A percentile compares a stretch with the other conserved stretches of the same genome.
Conservation (phyloP, 371 early-diverging fungal species). For the Syncephalastrum racemosum region DNA sequence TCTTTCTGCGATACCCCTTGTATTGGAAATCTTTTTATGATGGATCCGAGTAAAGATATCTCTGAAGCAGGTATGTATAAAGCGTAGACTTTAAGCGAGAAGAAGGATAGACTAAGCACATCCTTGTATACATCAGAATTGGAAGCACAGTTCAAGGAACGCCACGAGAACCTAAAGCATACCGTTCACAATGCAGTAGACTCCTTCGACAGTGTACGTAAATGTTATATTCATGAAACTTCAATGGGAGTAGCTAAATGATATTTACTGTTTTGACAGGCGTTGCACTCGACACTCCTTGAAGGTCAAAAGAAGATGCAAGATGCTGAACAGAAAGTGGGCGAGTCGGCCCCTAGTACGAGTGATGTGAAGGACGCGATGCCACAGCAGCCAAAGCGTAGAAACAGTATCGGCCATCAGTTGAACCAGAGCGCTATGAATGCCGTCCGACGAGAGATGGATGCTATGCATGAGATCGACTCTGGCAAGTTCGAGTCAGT, state of each 20-base stretch:
- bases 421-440: conserved; percentile 21
- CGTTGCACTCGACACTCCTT: conserved; percentile 6
- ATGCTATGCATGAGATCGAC: conserved; percentile 15
- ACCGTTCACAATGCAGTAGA: conserved; percentile 5
- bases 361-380: neutral
- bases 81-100: neutral
- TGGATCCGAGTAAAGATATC: no score
- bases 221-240: neutral
- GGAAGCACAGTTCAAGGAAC: conserved; percentile 6
- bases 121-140: conserved; percentile 8
- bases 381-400: neutral
- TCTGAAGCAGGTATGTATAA: neutral
- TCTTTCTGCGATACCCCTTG: no score
- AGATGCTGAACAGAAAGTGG: neutral
- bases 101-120: neutral
- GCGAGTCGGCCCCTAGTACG: neutral
- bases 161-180: conserved; percentile 5
- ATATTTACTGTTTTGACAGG: conserved; percentile 2
- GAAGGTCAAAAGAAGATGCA: conserved; percentile 2
- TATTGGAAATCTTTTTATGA: no score
- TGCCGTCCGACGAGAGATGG: conserved; percentile 16
- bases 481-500: conserved; percentile 18
- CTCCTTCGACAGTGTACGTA: conserved; percentile 6
- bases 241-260: neutral
- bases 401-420: conserved; percentile 7